A percentile compares a stretch with the other conserved stretches of the same genome.
Evolutionary conservation across 176 grass and related monocot species (phyloP).

Genomic region (Avena insularis): DNA sequence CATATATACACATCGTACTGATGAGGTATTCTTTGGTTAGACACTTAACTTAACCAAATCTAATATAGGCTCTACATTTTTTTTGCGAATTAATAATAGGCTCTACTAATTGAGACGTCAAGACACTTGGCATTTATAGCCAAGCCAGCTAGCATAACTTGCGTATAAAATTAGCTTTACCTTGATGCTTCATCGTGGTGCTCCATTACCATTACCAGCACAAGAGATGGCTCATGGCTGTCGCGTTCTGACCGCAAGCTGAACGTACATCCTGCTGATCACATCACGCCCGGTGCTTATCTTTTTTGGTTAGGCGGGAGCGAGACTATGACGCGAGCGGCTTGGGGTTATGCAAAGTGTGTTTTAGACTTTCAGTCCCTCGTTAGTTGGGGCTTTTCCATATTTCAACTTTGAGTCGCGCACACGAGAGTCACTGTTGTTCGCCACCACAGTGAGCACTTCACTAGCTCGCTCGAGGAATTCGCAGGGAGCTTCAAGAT

Average conservation of each 20-base stretch:
- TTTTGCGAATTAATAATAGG: too few species aligned
- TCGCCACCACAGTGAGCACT: background rate
- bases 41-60: too few species aligned
- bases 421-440: background rate
- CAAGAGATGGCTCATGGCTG: constrained; percentile 16
- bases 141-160: background rate
- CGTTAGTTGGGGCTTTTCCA: background rate
- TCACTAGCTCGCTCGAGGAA: background rate
- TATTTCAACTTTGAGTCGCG: background rate
- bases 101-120: too few species aligned
- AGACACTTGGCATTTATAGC: background rate
- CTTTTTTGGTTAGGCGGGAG: constrained; percentile 35
- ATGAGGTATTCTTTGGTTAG: too few species aligned
- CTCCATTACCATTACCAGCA: background rate
- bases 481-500: background rate
- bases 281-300: background rate
- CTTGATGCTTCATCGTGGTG: background rate
- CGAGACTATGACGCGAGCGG: constrained; percentile 23
- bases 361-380: background rate
- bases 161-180: background rate
- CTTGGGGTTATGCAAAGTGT: background rate
- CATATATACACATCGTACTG: too few species aligned
- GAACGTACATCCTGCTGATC: background rate
- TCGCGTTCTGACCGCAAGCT: constrained; percentile 23
- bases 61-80: too few species aligned